A percentile compares a stretch with the other conserved stretches of the same genome.
phyloP scores from a whole-genome alignment of 1,139 yeast species.

The Yamadazyma pseudoaaseri region DNA sequence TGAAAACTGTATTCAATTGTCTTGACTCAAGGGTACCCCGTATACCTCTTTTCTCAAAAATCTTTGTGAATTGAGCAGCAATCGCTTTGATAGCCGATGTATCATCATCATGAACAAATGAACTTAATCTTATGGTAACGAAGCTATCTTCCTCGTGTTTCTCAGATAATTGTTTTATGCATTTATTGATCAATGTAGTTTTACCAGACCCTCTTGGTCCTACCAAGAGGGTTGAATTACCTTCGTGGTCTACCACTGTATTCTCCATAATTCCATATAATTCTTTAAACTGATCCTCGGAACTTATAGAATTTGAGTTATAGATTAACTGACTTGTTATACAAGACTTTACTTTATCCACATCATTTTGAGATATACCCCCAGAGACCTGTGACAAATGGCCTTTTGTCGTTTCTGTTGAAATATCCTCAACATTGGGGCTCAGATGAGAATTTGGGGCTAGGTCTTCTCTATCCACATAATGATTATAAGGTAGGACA shows the following conservation, averaged over 20 bases:
- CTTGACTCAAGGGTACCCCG: conserved; percentile 43
- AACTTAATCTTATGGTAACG: conserved; percentile 64
- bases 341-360: background rate
- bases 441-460: no score
- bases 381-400: no score
- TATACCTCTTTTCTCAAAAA: conserved; percentile 20
- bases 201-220: conserved; percentile 87
- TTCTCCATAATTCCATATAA: conserved; percentile 41
- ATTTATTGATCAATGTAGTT: conserved; percentile 59
- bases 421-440: no score
- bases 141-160: conserved; percentile 45
- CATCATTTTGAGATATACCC: background rate
- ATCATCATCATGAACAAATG: conserved; percentile 74
- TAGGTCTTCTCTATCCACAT: no score
- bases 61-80: conserved; percentile 74
- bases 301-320: background rate
- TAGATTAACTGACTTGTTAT: conserved; percentile 1
- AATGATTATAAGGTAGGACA: no score
- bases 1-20: conserved; percentile 41
- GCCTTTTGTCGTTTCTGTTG: background rate
- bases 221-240: conserved; percentile 74
- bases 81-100: conserved; percentile 78
- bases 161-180: conserved; percentile 45
- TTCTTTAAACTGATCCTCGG: conserved; percentile 9
- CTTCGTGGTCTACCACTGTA: conserved; percentile 68